These are phyloP conservation scores for Calocybe gambosa DNA, from an alignment of 1,284 basidiomycete species.

Conservation along the genomic window DNA sequence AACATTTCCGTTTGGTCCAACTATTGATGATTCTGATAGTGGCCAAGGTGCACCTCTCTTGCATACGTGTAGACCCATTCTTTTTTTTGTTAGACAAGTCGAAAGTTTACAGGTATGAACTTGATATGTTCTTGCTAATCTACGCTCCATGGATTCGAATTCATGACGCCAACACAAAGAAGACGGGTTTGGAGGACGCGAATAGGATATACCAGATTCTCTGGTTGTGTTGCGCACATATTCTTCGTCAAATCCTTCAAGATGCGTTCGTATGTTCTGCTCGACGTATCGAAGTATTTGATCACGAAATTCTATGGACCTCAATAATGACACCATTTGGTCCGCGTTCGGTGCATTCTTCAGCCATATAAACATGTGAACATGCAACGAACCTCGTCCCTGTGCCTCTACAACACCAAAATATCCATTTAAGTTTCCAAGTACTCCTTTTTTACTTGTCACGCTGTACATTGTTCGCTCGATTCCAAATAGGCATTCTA, in stretches of 20 bases:
- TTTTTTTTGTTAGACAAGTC: no score
- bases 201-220: no score
- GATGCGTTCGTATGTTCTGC: no score
- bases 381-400: constrained; percentile 23
- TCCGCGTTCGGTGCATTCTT: constrained; percentile 20
- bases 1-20: background rate
- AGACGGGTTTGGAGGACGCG: no score
- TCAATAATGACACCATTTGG: constrained; percentile 22
- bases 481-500: background rate
- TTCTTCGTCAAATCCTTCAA: no score
- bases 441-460: background rate
- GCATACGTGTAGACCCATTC: no score
- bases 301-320: constrained; percentile 20
- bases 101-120: no score
- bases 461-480: background rate
- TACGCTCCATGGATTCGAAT: no score
- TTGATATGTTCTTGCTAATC: no score
- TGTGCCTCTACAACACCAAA: constrained; percentile 24
- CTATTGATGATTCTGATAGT: background rate
- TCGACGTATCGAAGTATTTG: constrained; percentile 8
- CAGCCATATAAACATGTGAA: constrained; percentile 26
- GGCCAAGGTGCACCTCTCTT: no score
- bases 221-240: no score
- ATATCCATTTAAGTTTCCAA: constrained; percentile 12
- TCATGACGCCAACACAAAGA: no score